Percentiles rank a stretch among this genome's conserved stretches.
Evolutionary conservation across 2,329 filamentous ascomycete species (phyloP).

Genomic region (Ascochyta viciae-villosae): DNA sequence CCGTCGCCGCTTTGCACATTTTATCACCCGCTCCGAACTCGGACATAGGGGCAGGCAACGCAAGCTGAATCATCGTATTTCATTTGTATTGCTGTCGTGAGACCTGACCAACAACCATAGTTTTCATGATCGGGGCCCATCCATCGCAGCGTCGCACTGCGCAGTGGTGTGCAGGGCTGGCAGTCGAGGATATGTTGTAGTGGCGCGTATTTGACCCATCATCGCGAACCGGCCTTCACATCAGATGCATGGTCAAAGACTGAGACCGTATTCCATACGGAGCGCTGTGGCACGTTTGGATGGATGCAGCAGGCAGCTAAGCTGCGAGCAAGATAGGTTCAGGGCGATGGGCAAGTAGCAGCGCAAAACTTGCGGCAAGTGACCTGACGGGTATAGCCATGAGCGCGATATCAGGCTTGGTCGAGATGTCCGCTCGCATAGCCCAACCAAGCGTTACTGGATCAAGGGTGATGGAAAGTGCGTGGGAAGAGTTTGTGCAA

Average conservation of each 20-base stretch:
- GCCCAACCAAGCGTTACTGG: not conserved
- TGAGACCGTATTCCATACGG: not conserved
- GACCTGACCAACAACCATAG: not conserved
- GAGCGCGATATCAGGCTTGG: not conserved
- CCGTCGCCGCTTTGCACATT: not conserved
- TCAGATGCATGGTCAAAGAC: not conserved
- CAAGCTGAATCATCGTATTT: slow-evolving; percentile 3
- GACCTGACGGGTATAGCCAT: not conserved
- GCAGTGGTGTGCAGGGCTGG: not conserved
- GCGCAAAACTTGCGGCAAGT: not conserved
- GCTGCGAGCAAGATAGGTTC: not conserved
- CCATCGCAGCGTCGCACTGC: not conserved
- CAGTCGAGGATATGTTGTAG: not conserved
- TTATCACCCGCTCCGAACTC: not conserved
- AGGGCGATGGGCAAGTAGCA: not conserved
- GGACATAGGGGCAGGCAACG: not conserved
- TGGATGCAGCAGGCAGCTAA: not conserved
- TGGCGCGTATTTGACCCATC: not conserved
- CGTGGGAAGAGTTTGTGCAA: not conserved
- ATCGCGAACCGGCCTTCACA: not conserved
- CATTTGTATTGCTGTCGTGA: slow-evolving; percentile 14
- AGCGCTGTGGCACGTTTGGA: not conserved
- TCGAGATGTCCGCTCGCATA: not conserved
- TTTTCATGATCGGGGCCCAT: not conserved
- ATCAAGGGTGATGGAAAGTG: not conserved